Conservation (phyloP, 2,329 filamentous ascomycete species). For the Pseudopyrenochaeta lycopersici region DNA sequence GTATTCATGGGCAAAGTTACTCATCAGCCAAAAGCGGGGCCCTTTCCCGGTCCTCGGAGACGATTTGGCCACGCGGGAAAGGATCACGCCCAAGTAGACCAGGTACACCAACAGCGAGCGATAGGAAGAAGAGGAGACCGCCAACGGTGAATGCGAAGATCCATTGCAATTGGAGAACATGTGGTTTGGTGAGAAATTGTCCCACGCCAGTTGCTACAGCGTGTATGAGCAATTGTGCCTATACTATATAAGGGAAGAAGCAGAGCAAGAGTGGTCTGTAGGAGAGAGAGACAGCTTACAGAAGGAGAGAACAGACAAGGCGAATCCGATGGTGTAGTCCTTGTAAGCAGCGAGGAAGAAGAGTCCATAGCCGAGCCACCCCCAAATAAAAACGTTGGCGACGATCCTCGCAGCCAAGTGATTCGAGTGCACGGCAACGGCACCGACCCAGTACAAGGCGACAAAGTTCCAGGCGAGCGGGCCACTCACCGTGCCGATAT, state of each 20-base stretch:
- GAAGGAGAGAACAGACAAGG: constrained; percentile 75
- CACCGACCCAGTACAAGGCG: constrained; percentile 88
- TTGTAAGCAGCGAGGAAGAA: constrained; percentile 80
- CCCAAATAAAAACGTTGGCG: constrained; percentile 90
- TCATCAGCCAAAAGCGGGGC: constrained; percentile 60
- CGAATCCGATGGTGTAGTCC: constrained; percentile 81
- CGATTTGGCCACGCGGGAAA: constrained; percentile 57
- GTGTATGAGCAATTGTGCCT: constrained; percentile 1
- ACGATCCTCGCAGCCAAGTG: constrained; percentile 76
- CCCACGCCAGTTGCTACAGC: constrained; percentile 72
- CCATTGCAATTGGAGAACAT: constrained; percentile 85
- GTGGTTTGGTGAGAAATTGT: constrained; percentile 76
- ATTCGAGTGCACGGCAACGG: constrained; percentile 76
- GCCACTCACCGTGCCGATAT: constrained; percentile 76
- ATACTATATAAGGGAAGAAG: too few species aligned
- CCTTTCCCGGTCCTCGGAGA: constrained; percentile 61
- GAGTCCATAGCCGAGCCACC: constrained; percentile 76
- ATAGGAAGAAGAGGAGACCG: constrained; percentile 74
- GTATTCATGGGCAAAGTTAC: constrained; percentile 4
- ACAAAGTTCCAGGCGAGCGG: constrained; percentile 88
- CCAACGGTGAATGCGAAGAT: constrained; percentile 91
- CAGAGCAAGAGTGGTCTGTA: background rate
- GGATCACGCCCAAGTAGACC: constrained; percentile 67
- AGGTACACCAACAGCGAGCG: constrained; percentile 71
- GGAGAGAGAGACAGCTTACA: constrained; percentile 58